phyloP scores from a whole-genome alignment of 129 eudicot genomes.

The Centaurea solstitialis region DNA sequence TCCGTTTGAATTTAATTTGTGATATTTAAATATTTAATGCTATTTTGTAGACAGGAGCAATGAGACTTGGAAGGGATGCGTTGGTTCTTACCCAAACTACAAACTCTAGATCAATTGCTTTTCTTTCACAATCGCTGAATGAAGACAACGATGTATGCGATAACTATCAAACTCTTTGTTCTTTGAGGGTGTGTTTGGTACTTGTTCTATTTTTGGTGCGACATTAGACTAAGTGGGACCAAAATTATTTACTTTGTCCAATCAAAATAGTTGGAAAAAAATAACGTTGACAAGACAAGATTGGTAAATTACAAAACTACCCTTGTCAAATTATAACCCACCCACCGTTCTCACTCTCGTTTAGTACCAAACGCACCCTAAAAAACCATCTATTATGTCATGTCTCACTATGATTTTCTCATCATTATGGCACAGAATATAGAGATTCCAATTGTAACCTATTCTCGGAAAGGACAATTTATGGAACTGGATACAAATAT shows the following conservation, averaged over 20 bases:
- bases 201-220: background rate
- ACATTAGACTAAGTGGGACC: background rate
- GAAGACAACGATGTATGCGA: slow-evolving; percentile 58
- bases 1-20: background rate
- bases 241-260: background rate
- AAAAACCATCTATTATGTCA: background rate
- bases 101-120: slow-evolving; percentile 65
- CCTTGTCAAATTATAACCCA: background rate
- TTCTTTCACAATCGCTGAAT: slow-evolving; percentile 58
- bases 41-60: slow-evolving; percentile 62
- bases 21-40: background rate
- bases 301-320: background rate
- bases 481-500: slow-evolving; percentile 57
- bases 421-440: slow-evolving; percentile 40
- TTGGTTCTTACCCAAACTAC: slow-evolving; percentile 75
- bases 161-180: background rate
- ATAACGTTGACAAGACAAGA: too few relatives aligned
- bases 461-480: slow-evolving; percentile 47
- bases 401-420: background rate
- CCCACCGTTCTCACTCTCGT: background rate
- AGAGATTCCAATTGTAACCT: slow-evolving; percentile 70
- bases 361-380: background rate
- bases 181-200: background rate
- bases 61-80: slow-evolving; percentile 82
- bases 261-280: background rate